phyloP scores from a whole-genome alignment of 2,329 filamentous ascomycete species.

The Colletotrichum sp. region DNA sequence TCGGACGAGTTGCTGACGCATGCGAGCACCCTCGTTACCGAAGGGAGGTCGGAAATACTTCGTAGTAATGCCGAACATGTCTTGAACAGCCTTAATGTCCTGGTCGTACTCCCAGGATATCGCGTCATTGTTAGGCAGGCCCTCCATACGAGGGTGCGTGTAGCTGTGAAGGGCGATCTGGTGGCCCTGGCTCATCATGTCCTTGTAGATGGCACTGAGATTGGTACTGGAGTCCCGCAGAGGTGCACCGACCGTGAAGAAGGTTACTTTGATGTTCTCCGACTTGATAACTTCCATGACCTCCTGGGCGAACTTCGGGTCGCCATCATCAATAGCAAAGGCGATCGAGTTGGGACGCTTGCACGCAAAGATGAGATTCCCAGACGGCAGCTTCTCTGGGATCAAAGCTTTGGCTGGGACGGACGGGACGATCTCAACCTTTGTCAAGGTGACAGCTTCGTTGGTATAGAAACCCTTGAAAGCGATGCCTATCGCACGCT shows the following conservation, averaged over 20 bases:
- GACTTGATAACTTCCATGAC: slow-evolving; percentile 66
- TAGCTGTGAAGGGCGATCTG: slow-evolving; percentile 73
- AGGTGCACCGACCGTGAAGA: slow-evolving; percentile 72
- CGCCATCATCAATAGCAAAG: slow-evolving; percentile 75
- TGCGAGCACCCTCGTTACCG: slow-evolving; percentile 70
- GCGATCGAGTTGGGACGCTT: slow-evolving; percentile 73
- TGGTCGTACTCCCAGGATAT: slow-evolving; percentile 69
- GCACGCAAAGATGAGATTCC: slow-evolving; percentile 67
- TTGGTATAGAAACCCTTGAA: slow-evolving; percentile 68
- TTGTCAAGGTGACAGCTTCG: slow-evolving; percentile 55
- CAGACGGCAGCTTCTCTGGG: slow-evolving; percentile 65
- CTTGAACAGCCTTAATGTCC: slow-evolving; percentile 54
- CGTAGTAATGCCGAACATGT: slow-evolving; percentile 37
- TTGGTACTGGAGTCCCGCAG: slow-evolving; percentile 64
- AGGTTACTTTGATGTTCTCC: slow-evolving; percentile 70
- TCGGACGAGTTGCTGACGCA: slow-evolving; percentile 66
- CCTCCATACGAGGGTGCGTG: slow-evolving; percentile 71
- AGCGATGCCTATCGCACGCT: slow-evolving; percentile 61
- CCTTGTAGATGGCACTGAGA: slow-evolving; percentile 66
- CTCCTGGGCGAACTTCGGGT: slow-evolving; percentile 45
- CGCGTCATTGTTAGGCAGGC: slow-evolving; percentile 53
- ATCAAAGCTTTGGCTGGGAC: slow-evolving; percentile 58
- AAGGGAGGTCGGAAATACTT: slow-evolving; percentile 74
- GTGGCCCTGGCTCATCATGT: slow-evolving; percentile 67
- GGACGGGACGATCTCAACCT: slow-evolving; percentile 64